These are phyloP conservation scores for Lagenaria siceraria DNA, from an alignment of 306 rosid genomes.

Conservation along the genomic window DNA sequence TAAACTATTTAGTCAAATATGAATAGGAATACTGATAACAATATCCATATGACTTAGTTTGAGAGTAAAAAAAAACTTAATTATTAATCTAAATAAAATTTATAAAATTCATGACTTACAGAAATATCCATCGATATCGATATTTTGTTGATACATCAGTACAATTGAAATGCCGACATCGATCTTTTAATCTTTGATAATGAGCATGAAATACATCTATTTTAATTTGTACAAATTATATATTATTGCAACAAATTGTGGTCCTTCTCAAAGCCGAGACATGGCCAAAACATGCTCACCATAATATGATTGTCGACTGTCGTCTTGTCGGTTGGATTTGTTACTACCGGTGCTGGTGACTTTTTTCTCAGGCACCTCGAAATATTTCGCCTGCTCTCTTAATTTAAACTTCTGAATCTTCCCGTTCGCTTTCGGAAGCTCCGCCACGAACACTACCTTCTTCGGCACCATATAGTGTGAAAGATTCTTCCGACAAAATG, in stretches of 20 bases:
- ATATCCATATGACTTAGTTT: no score
- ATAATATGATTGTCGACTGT: not conserved
- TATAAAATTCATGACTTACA: no score
- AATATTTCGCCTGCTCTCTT: constrained; percentile 24
- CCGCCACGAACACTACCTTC: constrained; percentile 53
- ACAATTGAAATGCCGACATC: no score
- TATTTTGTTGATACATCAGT: no score
- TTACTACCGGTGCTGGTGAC: not conserved
- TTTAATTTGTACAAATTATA: not conserved
- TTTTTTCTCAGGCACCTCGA: not conserved
- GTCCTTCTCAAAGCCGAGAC: not conserved
- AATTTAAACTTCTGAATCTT: constrained; percentile 44
- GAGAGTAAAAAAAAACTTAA: no score
- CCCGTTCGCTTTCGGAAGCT: constrained; percentile 51
- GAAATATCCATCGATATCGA: no score
- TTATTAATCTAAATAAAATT: no score
- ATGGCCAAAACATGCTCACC: not conserved
- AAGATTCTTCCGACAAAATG: constrained; percentile 34
- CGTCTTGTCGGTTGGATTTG: not conserved
- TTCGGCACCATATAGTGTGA: constrained; percentile 68
- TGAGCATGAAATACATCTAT: not conserved
- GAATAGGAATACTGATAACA: no score
- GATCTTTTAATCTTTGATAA: no score
- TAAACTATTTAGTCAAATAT: no score
- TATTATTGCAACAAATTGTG: not conserved